Base-by-base conservation (phyloP, 345 rosid species). In the Pistacia vera region DNA sequence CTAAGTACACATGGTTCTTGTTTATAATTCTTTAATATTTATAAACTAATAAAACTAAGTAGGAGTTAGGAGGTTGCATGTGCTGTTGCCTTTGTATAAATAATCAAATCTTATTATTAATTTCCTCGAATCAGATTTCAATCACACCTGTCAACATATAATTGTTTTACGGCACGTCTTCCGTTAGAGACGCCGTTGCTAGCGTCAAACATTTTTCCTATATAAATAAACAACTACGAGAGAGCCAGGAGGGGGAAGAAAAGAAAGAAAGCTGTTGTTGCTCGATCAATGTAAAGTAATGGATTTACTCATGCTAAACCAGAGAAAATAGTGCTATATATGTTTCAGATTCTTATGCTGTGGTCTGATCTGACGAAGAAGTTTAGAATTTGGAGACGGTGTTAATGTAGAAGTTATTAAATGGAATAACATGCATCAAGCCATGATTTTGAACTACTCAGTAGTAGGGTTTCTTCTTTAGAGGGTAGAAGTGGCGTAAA, bases 201-300 rank as follows among this genome's bases (percentile, higher is more conserved):
- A 6, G 4, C 0, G 41, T 38, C 41, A 38, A 0, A 38, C 4
- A 6, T 38, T 38, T 38, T 38, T 38, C 17, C 25, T 25, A 25
- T 25, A 25, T 25, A 25, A 25, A 25, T 25, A 25, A 25, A 25
- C 25, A 25, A 25, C 25, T 25, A 25, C n/a, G 66, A 73, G 70
- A 67, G 62, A 73, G 79, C 49, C 51, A 77, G 64, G 69, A 59
- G 68, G 48, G 58, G 74, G 71, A 69, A 80, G 77, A 66, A 82
- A 46, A 68, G 78, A 73, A 14, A 54, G 63, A 79, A 68, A 65
- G 69, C 36, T 46, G 63, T 22, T 16, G 57, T 70, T 73, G 81
- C 84, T 66, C 65, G 62, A 61, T 80, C 82, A 16, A 78, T 75
- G 85, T 64, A 49, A 83, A 49, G 28, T 18, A 10, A 66, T 30